Conservation (phyloP, 208 protist genomes). For the Lotmaria passim region DNA sequence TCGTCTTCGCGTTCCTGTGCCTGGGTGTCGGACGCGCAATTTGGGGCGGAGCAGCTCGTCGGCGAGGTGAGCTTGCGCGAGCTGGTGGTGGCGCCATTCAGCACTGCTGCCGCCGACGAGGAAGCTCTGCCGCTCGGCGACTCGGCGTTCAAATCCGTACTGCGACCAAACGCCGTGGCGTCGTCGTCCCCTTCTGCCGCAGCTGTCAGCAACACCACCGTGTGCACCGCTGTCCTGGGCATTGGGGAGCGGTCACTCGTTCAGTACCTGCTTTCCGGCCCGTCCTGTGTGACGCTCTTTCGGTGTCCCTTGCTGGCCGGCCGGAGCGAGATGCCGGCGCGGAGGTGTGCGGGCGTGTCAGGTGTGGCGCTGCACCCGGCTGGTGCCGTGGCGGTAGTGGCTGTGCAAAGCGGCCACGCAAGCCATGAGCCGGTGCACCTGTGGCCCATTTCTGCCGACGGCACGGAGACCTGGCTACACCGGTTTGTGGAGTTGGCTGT, state of each 20-base stretch:
- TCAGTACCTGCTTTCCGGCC: slow-evolving; percentile 41
- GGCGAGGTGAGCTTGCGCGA: slow-evolving; percentile 31
- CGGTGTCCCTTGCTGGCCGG: slow-evolving; percentile 48
- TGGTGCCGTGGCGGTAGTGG: slow-evolving; percentile 48
- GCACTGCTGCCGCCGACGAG: too few species aligned
- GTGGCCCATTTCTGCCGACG: slow-evolving; percentile 38
- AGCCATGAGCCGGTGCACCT: slow-evolving; percentile 46
- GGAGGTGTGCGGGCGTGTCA: slow-evolving; percentile 37
- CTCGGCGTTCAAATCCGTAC: too few species aligned
- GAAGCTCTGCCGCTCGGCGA: too few species aligned
- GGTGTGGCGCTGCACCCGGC: slow-evolving; percentile 74
- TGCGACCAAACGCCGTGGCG: background rate
- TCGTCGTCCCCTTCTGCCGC: background rate
- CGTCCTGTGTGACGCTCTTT: slow-evolving; percentile 46
- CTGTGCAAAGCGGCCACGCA: slow-evolving; percentile 42
- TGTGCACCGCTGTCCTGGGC: slow-evolving; percentile 46
- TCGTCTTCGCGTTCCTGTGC: background rate
- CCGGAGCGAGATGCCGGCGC: slow-evolving; percentile 26
- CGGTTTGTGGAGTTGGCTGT: slow-evolving; percentile 26
- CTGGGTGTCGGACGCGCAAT: slow-evolving; percentile 14
- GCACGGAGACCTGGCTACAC: slow-evolving; percentile 13
- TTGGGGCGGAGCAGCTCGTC: slow-evolving; percentile 7
- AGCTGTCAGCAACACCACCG: background rate
- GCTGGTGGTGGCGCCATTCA: slow-evolving; percentile 25
- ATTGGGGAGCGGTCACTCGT: slow-evolving; percentile 46